Evolutionary conservation across 2,329 filamentous ascomycete genomes (phyloP).

Genomic region (Botrytis fragariae): DNA sequence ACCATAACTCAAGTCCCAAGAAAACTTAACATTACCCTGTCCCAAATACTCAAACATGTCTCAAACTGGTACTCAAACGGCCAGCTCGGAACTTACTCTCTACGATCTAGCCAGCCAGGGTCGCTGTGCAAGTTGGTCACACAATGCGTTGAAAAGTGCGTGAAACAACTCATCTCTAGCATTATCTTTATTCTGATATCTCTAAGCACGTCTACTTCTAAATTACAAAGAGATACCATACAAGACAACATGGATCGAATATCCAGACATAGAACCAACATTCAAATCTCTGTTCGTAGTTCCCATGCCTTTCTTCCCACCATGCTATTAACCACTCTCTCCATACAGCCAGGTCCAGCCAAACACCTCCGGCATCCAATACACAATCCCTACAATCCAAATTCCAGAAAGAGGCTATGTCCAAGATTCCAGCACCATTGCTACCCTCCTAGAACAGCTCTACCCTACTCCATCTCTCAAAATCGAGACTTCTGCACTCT

Average conservation of each 20-base stretch:
- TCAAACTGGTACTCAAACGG: background rate
- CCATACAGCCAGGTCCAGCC: constrained; percentile 43
- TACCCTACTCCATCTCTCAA: constrained; percentile 54
- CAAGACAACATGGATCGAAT: constrained; percentile 67
- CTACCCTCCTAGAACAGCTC: constrained; percentile 53
- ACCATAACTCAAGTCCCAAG: background rate
- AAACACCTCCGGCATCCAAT: constrained; percentile 40
- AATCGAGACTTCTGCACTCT: constrained; percentile 52
- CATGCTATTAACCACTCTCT: constrained; percentile 15
- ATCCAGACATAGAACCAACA: constrained; percentile 59
- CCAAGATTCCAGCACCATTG: constrained; percentile 65
- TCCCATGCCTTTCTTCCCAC: background rate
- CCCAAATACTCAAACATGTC: background rate
- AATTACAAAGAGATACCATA: constrained; percentile 69
- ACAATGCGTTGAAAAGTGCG: constrained; percentile 70
- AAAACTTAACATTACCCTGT: background rate
- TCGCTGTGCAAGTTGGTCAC: constrained; percentile 55
- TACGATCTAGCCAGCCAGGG: constrained; percentile 61
- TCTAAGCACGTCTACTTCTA: constrained; percentile 52
- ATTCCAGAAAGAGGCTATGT: constrained; percentile 56
- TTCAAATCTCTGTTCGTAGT: constrained; percentile 52
- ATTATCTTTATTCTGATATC: constrained; percentile 9
- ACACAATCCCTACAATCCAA: constrained; percentile 55
- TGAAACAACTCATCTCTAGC: constrained; percentile 7
- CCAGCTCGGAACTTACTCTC: constrained; percentile 45